A percentile compares a stretch with the other conserved stretches of the same genome.
Evolutionary conservation across 176 grass and related monocot species (phyloP).

Genomic region (Tillandsia leiboldiana): DNA sequence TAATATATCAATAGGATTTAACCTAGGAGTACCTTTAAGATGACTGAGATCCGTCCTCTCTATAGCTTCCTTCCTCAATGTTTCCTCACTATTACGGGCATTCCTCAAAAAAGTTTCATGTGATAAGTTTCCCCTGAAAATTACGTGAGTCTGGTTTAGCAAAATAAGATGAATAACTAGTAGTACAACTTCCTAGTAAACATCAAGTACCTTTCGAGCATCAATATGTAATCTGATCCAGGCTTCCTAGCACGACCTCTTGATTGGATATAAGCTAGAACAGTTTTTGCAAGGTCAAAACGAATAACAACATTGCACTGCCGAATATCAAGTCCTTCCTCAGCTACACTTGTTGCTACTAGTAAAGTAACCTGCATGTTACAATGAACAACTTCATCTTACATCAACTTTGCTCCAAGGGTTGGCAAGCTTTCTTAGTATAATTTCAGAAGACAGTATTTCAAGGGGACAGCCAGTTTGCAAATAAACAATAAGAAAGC

Average conservation of each 20-base stretch:
- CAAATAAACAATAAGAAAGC: no score
- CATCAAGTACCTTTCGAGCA: slow-evolving; percentile 85
- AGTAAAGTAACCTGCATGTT: slow-evolving; percentile 81
- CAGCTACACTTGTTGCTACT: slow-evolving; percentile 95
- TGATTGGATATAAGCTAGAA: slow-evolving; percentile 95
- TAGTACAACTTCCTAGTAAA: neutral
- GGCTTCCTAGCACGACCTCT: slow-evolving; percentile 94
- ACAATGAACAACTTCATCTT: neutral
- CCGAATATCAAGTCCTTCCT: slow-evolving; percentile 98
- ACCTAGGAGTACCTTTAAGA: slow-evolving; percentile 56
- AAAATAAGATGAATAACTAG: neutral
- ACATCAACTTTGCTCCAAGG: no score
- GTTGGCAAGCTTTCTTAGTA: no score
- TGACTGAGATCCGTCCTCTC: slow-evolving; percentile 98
- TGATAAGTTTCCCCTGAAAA: slow-evolving; percentile 62
- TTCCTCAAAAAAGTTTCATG: slow-evolving; percentile 92
- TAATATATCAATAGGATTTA: slow-evolving; percentile 49
- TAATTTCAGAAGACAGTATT: no score
- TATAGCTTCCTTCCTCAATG: slow-evolving; percentile 98
- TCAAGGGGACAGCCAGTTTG: no score
- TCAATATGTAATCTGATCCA: slow-evolving; percentile 98
- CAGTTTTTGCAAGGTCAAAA: slow-evolving; percentile 98
- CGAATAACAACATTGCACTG: slow-evolving; percentile 99
- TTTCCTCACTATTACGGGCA: slow-evolving; percentile 93
- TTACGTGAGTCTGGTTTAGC: slow-evolving; percentile 27